Base-by-base conservation (phyloP, 208 protist species). In the Trypanosoma congolense region DNA sequence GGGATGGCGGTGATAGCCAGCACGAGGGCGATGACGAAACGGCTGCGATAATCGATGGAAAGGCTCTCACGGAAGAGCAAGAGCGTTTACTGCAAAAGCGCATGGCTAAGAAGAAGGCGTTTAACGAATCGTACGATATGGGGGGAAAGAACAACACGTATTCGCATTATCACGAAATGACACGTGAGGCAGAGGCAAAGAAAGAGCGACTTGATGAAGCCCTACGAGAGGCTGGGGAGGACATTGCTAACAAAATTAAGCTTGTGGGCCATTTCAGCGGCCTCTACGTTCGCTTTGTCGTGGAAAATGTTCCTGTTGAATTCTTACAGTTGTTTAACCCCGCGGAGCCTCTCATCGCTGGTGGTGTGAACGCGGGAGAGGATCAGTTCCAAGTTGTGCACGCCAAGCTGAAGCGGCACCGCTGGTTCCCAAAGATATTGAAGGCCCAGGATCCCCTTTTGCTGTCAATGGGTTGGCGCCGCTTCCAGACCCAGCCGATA, bases 401-500 rank as follows among this genome's bases (percentile, higher is more conserved):
- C 38, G 78, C 90, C 0, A 76, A 90, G 35, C 59, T 99, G 5
- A 99, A 99, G 72, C 97, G 96, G 46, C 98, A 99, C 70, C 83
- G 98, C 30, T 99, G 97, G 97, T 96, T 96, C 65, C 92, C 92
- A 18, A 97, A 96, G 60, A 98, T 99, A 18, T 82, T 99, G 16
- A 99, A 99, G 78, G 97, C 95, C 14, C 91, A 95, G 51, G 98
- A 99, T 73, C 99, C 99, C 30, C 59, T 99, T 9, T 75, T 99
- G 31, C 62, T 99, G 4, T 99, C 96, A 33, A 81, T 99, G 63
- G 99, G 99, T 18, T 99, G 99, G 98, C 76, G 98, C 3, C 83
- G 99, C 43, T 99, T 99, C 77, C 98, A 96, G 65, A 96, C 94
- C 26, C 82, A 95, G 68, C 93, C 95, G 18, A 83, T 96, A 50